Conservation (phyloP, 2,329 filamentous ascomycete species). For the Colletotrichum cuscutae region DNA sequence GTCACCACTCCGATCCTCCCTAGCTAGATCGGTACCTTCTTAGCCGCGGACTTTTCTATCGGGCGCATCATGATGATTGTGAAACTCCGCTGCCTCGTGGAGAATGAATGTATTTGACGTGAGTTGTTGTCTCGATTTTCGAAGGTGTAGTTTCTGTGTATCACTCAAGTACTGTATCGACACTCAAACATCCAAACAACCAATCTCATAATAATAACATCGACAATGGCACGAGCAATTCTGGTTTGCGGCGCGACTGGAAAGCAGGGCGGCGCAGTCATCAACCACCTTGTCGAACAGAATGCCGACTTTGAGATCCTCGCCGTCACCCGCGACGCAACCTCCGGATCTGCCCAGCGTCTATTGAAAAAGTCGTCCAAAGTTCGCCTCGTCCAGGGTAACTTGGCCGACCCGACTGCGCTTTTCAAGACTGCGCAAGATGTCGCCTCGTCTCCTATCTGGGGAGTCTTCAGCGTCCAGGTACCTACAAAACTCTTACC, state of each 20-base stretch:
- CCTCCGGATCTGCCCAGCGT: slow-evolving; percentile 60
- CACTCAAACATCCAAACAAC: background rate
- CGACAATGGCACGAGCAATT: slow-evolving; percentile 41
- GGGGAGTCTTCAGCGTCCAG: slow-evolving; percentile 72
- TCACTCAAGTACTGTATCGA: background rate
- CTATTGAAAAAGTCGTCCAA: slow-evolving; percentile 56
- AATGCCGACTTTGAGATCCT: slow-evolving; percentile 60
- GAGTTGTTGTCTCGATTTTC: no score
- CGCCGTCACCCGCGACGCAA: slow-evolving; percentile 68
- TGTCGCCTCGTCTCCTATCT: slow-evolving; percentile 48
- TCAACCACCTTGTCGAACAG: slow-evolving; percentile 42
- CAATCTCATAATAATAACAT: no score
- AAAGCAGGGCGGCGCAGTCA: slow-evolving; percentile 49
- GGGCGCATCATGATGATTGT: background rate
- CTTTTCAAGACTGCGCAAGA: slow-evolving; percentile 59
- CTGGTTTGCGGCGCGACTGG: slow-evolving; percentile 50
- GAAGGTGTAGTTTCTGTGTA: no score
- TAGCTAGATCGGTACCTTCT: background rate
- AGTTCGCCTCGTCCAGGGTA: slow-evolving; percentile 66
- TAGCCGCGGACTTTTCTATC: background rate
- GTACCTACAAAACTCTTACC: slow-evolving; percentile 39
- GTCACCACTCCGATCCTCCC: background rate
- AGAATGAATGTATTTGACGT: background rate
- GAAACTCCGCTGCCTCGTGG: background rate
- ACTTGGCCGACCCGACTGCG: slow-evolving; percentile 60